These are phyloP conservation scores for Xylariaceae sp. DNA, from an alignment of 2,329 filamentous ascomycete genomes.

Conservation along the genomic window DNA sequence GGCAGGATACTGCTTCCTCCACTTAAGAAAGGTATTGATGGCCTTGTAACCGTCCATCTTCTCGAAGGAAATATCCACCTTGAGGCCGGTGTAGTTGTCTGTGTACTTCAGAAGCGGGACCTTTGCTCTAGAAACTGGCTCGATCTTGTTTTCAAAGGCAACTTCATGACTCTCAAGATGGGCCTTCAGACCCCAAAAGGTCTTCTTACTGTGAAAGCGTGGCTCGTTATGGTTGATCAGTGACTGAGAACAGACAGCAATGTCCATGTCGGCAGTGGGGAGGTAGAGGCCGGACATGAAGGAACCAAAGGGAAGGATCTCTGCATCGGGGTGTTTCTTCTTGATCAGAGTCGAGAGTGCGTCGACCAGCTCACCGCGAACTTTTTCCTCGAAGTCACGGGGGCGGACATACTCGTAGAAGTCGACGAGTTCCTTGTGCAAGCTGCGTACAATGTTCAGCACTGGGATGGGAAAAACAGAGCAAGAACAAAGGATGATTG, in stretches of 20 bases:
- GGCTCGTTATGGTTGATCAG: constrained; percentile 53
- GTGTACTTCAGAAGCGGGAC: constrained; percentile 92
- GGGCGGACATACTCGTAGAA: constrained; percentile 86
- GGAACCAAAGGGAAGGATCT: constrained; percentile 80
- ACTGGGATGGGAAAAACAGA: neutral
- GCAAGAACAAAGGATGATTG: neutral
- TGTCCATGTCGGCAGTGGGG: constrained; percentile 83
- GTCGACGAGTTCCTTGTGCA: constrained; percentile 86
- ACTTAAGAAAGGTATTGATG: constrained; percentile 72
- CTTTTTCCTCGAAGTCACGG: constrained; percentile 67
- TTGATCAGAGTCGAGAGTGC: constrained; percentile 61
- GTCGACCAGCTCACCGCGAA: constrained; percentile 69
- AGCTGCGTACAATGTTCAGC: constrained; percentile 40
- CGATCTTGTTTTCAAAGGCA: constrained; percentile 54
- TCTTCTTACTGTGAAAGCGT: constrained; percentile 48
- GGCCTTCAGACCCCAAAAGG: constrained; percentile 58
- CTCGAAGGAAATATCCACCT: constrained; percentile 92
- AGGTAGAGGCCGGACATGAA: constrained; percentile 77
- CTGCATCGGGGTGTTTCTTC: constrained; percentile 54
- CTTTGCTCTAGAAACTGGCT: constrained; percentile 70
- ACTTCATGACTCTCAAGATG: constrained; percentile 56
- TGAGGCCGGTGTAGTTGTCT: constrained; percentile 71
- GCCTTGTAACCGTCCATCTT: constrained; percentile 79
- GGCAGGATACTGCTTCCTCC: constrained; percentile 75
- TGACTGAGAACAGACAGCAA: constrained; percentile 67